Evolutionary conservation across 2,329 filamentous ascomycete genomes (phyloP), one percentile per base, ranked within the genome.

Genomic region (Xylariaceae sp.): DNA sequence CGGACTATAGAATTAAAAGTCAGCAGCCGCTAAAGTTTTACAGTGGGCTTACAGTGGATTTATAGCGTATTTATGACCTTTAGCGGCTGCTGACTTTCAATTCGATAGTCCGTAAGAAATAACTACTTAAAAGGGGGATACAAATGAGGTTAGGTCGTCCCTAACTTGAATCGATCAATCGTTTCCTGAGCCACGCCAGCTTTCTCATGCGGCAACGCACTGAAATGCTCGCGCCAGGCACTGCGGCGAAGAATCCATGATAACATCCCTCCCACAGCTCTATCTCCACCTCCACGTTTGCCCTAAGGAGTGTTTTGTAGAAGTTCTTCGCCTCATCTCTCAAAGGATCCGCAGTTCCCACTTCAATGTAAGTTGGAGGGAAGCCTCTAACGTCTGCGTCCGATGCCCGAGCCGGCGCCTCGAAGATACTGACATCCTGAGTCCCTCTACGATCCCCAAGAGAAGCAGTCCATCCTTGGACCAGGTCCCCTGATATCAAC

Each of bases 181-280:
- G 49, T 48, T n/a, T 45, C 19, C 44, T 44, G 37, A 60, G 46
- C 57, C 57, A 60, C 15, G 29, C 49, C 15, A 60, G 30, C 41
- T 60, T 58, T n/a, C 49, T 48, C n/a, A 53, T 42, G 7, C 42
- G 49, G 41, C 57, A 60, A 15, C 53, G 37, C 45, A 37, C 48
- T 40, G 57, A 60, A 37, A 60, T 44, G 4, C 36, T 32, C n/a
- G 55, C 57, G 34, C 49, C 22, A 5, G 57, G 55, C 1, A 44
- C 51, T n/a, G 59, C 57, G 6, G 55, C 45, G 39, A 58, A 58
- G 45, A 61, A 61, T 16, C 59, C 57, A 18, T 61, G 59, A 26
- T 56, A 61, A 9, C 57, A 53, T 15, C 59, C 57, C 15, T 34
- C 21, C 52, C 53, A 61, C 10, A 44, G 21, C 19, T 47, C 49